Percentiles rank a stretch among this genome's conserved stretches.
phyloP scores from a whole-genome alignment of 2,329 filamentous ascomycete genomes.

The Cercospora sp. region DNA sequence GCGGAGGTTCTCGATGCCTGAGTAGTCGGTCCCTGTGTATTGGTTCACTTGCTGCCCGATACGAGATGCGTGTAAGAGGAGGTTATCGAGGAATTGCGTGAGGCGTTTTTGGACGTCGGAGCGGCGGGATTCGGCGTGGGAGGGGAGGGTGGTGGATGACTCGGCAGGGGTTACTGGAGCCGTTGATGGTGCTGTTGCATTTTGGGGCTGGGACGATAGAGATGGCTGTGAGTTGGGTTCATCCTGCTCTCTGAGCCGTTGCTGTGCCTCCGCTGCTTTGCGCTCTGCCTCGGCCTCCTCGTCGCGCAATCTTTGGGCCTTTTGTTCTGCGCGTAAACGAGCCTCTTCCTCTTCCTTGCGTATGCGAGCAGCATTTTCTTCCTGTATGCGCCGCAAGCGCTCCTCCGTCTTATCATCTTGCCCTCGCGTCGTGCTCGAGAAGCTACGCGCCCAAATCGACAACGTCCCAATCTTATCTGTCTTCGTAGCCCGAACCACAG shows the following conservation, averaged over 20 bases:
- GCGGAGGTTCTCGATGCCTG: conserved; percentile 84
- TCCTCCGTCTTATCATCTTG: conserved; percentile 13
- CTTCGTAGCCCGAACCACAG: background rate
- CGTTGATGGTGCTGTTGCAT: background rate
- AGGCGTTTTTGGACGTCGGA: conserved; percentile 63
- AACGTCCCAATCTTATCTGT: background rate
- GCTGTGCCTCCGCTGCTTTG: background rate
- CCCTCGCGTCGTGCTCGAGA: conserved; percentile 21
- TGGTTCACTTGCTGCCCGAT: conserved; percentile 90
- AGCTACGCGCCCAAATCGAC: conserved; percentile 13
- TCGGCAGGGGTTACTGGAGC: conserved; percentile 22
- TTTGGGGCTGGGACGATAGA: background rate
- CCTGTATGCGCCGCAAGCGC: background rate
- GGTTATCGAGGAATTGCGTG: conserved; percentile 77
- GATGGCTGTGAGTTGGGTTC: background rate
- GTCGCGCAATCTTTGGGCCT: conserved; percentile 7
- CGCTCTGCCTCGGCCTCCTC: conserved; percentile 9
- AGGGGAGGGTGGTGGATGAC: conserved; percentile 48
- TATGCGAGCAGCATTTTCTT: conserved; percentile 5
- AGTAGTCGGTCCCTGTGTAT: conserved; percentile 83
- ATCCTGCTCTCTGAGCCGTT: background rate
- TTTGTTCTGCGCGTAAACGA: conserved; percentile 9
- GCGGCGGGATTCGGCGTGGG: conserved; percentile 54
- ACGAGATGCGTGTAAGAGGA: conserved; percentile 80
- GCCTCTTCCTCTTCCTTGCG: conserved; percentile 15